Base-by-base conservation (phyloP, 2,329 filamentous ascomycete genomes). In the Alternaria metachromatica region DNA sequence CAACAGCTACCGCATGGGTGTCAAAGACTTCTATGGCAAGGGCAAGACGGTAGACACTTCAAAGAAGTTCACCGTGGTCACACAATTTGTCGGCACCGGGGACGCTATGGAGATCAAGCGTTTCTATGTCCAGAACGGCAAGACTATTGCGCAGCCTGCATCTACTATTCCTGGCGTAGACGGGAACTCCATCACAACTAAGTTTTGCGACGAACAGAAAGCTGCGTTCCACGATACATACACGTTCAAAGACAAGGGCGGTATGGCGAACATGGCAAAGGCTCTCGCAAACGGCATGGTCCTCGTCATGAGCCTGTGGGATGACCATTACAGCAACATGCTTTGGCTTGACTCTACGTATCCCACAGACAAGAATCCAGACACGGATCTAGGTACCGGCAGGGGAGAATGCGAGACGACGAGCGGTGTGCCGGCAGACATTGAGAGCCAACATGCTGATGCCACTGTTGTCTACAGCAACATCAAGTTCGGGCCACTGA, bases 271-370 rank as follows among this genome's bases (percentile, higher is more conserved):
- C 54, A 87, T 91, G 84, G 82, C 86, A 64, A 76, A 81, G 9
- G 87, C 86, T 15, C 78, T 90, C 25, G 72, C 75, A 3, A 67
- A 83, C 13, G 88, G 87, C 13, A 88, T 90, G 87, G 88, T 89
- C 23, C 83, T 91, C 12, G 87, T 89, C 62, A 84, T 91, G 83
- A 84, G 82, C 53, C 79, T 89, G 63, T 87, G 85, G 84, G 87
- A 91, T 73, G 90, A 92, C 78, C 86, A 91, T 80, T 80, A 86
- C 68, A 80, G 85, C 72, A 85, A 90, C 79, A 92, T 93, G 89
- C 85, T 90, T 72, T 93, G 91, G 91, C 86, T 93, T 66, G 90
- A 93, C 81, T 86, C 85, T 66, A 86, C 81, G 71, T 90, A 87
- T 80, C 89, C 89, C 18, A 80, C 82, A 46, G 73, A 79, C 58